Evolutionary conservation across 169 alveolate genomes (phyloP), one percentile per base, ranked within the genome.

Genomic region (Cytauxzoon felis): DNA sequence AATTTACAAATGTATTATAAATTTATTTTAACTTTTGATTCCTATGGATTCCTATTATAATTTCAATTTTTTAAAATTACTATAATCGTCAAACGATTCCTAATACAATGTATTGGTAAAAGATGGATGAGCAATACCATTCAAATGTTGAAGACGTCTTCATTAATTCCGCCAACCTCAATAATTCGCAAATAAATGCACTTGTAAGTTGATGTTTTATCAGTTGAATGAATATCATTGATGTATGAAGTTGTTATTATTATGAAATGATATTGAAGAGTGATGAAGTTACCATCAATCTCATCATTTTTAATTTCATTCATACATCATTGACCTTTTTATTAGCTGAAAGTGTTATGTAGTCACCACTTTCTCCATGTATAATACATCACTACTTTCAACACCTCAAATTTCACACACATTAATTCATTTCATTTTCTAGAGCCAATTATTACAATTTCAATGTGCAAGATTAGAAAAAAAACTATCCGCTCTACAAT

Each of bases 401-500:
- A n/a, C n/a, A 8, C 56, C 8, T 47, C 27, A 9, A 9, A 9
- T 47, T 11, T 38, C n/a, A 16, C 9, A 9, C 45, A 38, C 13
- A 48, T n/a, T 48, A 48, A 13, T 13, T n/a, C 13, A 36, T 3
- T 54, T n/a, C 13, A 36, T 3, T 54, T 11, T 72, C 33, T 66
- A 72, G 83, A 71, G 56, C 32, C 83, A 73, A 24, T 42, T 73
- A n/a, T 47, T 73, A 0, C 62, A 64, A 19, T 63, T 38, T 21
- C 76, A 73, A 47, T 73, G 83, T 53, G 18, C 21, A 34, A 53
- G 58, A 3, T 33, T 73, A 11, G 78, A 73, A 47, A 61, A 56
- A 52, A 58, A 73, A 47, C 70, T 73, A 6, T 34, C 30, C 34
- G 53, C 69, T 1, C 68, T 73, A 34, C 45, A 51, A 42, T 34